Base-by-base conservation (phyloP, 192 early-diverging fungal species). In the Coemansia sp. region DNA sequence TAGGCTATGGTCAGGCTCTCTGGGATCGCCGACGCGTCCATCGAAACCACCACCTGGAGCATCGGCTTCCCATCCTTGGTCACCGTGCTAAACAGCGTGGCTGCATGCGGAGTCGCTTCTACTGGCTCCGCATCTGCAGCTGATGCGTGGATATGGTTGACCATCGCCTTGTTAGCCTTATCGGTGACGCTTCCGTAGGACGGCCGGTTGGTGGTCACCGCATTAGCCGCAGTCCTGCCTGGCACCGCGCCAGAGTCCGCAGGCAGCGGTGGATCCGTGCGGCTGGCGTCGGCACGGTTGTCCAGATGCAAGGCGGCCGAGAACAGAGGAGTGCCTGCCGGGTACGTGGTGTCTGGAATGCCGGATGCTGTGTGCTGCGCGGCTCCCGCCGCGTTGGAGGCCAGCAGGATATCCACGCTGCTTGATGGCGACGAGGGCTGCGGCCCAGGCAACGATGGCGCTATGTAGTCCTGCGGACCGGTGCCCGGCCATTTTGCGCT, bases 291-390 rank as follows among this genome's bases (percentile, higher is more conserved):
- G n/a, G 56, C 42, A 16, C 19, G 6, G 3, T 37, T 19, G 4
- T 18, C 15, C 6, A 12, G 19, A 0, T 49, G 13, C 32, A 11
- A 43, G 1, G 54, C 8, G 5, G 32, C 18, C 6, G 49, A 40
- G 19, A 80, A 80, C 49, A 80, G 54, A 36, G 78, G 73, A n/a
- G 69, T 80, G 26, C 73, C 78, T 2, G 73, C 73, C 2, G 72
- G 73, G 62, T 69, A 69, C 41, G 42, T 59, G 1, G 66, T n/a
- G 42, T 72, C 69, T 5, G n/a, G 19, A 40, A 41, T 39, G 39
- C 6, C 16, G 4, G 55, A 8, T 8, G 55, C 46, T 41, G 45
- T n/a, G 21, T 32, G 5, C 37, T 16, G 61, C 21, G 49, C 5
- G 1, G 43, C 19, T 19, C 22, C 19, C 15, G n/a, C 63, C 13